Percentiles rank a stretch among this genome's conserved stretches.
Evolutionary conservation across 345 rosid species (phyloP).

Genomic region (Eutrema japonicum): DNA sequence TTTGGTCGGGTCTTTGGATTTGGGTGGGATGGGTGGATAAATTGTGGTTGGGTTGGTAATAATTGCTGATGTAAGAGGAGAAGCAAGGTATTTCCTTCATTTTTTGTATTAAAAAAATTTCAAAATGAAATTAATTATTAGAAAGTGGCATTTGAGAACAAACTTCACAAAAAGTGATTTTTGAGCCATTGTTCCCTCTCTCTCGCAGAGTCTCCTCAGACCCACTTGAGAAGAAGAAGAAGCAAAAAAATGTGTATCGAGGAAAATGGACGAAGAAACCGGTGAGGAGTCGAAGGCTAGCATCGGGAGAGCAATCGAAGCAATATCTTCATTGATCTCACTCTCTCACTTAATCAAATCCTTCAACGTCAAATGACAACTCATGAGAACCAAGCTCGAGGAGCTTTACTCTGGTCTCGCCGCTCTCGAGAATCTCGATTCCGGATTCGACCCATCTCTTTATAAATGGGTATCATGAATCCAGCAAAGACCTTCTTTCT

Average conservation of each 20-base stretch:
- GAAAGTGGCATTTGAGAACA: no score
- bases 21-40: no score
- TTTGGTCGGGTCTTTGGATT: no score
- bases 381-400: conserved; percentile 69
- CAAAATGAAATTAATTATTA: no score
- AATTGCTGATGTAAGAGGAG: no score
- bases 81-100: no score
- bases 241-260: not conserved
- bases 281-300: conserved; percentile 42
- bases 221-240: conserved; percentile 30
- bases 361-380: conserved; percentile 80
- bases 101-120: no score
- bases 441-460: conserved; percentile 53
- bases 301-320: conserved; percentile 56
- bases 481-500: no score
- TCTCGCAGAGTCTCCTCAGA: no score
- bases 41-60: no score
- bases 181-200: no score
- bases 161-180: no score
- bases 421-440: conserved; percentile 59
- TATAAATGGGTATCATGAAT: not conserved
- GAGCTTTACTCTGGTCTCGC: conserved; percentile 67
- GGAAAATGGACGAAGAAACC: conserved; percentile 41
- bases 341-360: conserved; percentile 69
- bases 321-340: conserved; percentile 63